Conservation (phyloP, 2,329 filamentous ascomycete species). For the Thielaviopsis musarum region DNA sequence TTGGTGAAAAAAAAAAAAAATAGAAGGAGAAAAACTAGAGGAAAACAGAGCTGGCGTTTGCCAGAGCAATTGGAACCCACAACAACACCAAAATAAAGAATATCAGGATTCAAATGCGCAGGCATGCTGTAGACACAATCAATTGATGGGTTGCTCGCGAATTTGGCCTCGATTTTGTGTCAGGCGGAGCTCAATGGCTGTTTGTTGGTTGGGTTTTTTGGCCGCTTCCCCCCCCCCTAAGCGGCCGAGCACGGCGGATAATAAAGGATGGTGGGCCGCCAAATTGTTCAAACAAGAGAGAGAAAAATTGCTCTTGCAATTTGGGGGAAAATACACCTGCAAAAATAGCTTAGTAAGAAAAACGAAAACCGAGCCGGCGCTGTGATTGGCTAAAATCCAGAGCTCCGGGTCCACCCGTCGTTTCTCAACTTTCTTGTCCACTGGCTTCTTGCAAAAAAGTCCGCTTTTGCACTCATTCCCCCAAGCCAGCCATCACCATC, state of each 20-base stretch:
- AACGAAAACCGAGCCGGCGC: conserved; percentile 8
- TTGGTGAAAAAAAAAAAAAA: neutral
- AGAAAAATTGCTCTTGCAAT: conserved; percentile 8
- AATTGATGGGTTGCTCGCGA: neutral
- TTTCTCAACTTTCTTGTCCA: conserved; percentile 12
- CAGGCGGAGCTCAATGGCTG: neutral
- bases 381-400: conserved; percentile 10
- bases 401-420: conserved; percentile 12
- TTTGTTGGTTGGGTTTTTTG: neutral
- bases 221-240: neutral
- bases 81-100: neutral
- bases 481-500: conserved; percentile 13
- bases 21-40: neutral
- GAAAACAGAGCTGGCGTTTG: neutral
- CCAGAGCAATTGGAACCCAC: neutral
- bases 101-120: neutral
- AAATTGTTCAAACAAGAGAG: neutral
- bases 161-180: conserved; percentile 2
- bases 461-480: conserved; percentile 14
- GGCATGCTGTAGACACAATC: neutral
- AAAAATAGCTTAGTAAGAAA: conserved; percentile 8
- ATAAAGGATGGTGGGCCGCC: conserved; percentile 4
- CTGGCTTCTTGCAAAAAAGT: conserved; percentile 13
- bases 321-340: neutral
- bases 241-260: conserved; percentile 6